A percentile compares a stretch with the other conserved stretches of the same genome.
Conservation (phyloP, 345 rosid species). For the Camelina sativa region DNA sequence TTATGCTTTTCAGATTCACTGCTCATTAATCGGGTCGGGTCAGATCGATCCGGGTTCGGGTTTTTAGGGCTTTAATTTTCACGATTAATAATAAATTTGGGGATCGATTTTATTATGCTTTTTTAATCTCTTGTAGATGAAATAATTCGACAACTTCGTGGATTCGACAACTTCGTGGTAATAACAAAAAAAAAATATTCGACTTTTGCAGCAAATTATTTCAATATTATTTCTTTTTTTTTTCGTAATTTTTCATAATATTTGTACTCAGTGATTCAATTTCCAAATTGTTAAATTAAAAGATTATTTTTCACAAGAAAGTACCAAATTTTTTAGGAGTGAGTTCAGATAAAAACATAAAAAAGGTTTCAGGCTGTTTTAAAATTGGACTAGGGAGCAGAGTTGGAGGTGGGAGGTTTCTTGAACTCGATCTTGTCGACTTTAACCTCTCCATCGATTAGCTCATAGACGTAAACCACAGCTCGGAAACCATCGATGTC, state of each 20-base stretch:
- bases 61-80: not conserved
- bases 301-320: constrained; percentile 37
- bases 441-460: constrained; percentile 92
- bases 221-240: too few relatives aligned
- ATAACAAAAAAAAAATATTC: not conserved
- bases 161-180: not conserved
- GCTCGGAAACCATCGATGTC: constrained; percentile 92
- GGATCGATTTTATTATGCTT: not conserved
- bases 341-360: constrained; percentile 20
- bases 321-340: constrained; percentile 14
- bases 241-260: too few relatives aligned
- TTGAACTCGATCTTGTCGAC: constrained; percentile 97
- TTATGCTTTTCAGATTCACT: constrained; percentile 75
- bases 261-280: constrained; percentile 21
- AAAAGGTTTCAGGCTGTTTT: too few relatives aligned
- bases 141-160: not conserved
- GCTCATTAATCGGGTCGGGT: constrained; percentile 40
- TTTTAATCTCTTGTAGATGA: not conserved
- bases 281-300: not conserved
- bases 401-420: constrained; percentile 65
- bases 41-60: not conserved
- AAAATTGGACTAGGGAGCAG: constrained; percentile 54
- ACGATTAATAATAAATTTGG: constrained; percentile 16
- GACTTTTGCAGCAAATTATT: not conserved
- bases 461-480: constrained; percentile 94